Conservation (phyloP, 306 rosid species). For the Pueraria montana region DNA sequence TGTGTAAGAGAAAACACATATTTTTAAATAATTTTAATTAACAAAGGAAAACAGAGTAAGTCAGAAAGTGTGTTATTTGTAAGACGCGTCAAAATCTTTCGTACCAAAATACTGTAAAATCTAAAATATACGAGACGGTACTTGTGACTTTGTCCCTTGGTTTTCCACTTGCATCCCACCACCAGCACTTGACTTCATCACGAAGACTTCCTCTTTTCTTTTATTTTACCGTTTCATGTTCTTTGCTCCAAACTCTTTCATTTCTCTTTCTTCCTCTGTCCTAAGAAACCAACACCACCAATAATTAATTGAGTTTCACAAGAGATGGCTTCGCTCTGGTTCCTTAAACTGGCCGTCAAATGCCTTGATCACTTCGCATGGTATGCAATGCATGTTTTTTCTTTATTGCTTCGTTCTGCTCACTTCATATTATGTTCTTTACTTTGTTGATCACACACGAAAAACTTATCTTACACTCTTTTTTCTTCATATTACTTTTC, state of each 20-base stretch:
- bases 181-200: background rate
- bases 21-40: no score
- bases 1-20: no score
- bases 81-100: no score
- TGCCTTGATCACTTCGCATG: slow-evolving; percentile 59
- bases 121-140: no score
- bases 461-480: background rate
- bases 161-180: background rate
- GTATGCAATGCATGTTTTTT: slow-evolving; percentile 36
- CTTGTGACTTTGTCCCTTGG: no score
- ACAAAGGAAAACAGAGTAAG: no score
- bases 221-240: background rate
- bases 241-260: background rate
- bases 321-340: slow-evolving; percentile 49
- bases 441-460: background rate
- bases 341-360: slow-evolving; percentile 52
- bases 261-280: background rate
- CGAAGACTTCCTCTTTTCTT: background rate
- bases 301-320: background rate
- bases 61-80: no score
- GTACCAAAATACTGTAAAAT: no score
- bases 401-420: background rate
- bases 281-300: background rate
- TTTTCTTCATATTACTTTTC: background rate
- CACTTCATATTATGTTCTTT: background rate